Conservation (phyloP, 352 stramenopile species). For the Ochromonadaceae sp. region DNA sequence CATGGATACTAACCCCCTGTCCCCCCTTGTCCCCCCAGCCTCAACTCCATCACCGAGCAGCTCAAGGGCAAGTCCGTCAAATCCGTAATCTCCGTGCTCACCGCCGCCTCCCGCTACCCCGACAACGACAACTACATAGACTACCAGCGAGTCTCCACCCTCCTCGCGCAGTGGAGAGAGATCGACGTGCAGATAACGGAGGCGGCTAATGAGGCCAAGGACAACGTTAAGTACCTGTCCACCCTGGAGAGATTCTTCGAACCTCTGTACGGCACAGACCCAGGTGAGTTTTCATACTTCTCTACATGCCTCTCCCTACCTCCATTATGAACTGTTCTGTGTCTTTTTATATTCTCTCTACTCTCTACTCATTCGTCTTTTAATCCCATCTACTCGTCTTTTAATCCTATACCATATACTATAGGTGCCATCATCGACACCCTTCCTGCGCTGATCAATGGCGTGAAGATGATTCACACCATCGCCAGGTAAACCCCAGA, state of each 20-base stretch:
- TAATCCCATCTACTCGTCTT: too few species aligned
- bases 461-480: slow-evolving; percentile 98
- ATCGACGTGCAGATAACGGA: slow-evolving; percentile 96
- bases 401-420: too few species aligned
- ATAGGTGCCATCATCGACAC: slow-evolving; percentile 96
- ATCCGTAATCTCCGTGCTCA: slow-evolving; percentile 76
- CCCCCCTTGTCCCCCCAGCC: slow-evolving; percentile 6
- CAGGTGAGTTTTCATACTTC: too few species aligned
- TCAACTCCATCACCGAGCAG: slow-evolving; percentile 96
- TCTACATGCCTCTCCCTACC: too few species aligned
- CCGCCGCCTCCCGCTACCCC: slow-evolving; percentile 45
- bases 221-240: slow-evolving; percentile 98
- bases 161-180: slow-evolving; percentile 86
- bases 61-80: slow-evolving; percentile 89
- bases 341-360: too few species aligned
- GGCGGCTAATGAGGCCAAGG: slow-evolving; percentile 92
- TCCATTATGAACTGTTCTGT: too few species aligned
- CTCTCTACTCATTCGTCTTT: too few species aligned
- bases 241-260: slow-evolving; percentile 81
- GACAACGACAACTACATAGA: slow-evolving; percentile 40
- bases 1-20: too few species aligned
- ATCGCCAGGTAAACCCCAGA: too few species aligned
- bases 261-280: slow-evolving; percentile 69
- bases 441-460: slow-evolving; percentile 92
- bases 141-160: slow-evolving; percentile 64